Evolutionary conservation across 176 grass and related monocot genomes (phyloP), one percentile per base, ranked within the genome.

Genomic region (Alloteropsis semialata): DNA sequence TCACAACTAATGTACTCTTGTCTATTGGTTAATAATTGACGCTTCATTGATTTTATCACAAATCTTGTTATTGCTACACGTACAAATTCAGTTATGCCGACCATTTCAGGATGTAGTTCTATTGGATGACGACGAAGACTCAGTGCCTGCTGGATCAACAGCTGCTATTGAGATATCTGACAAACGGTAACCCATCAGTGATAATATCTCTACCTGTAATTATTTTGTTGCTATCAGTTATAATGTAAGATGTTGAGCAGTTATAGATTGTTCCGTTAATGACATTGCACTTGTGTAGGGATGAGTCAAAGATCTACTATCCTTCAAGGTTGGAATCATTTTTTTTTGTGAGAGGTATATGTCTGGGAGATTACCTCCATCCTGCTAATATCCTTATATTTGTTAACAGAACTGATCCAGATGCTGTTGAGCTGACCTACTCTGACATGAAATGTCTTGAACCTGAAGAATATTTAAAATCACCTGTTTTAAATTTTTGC

Each of bases 401-500:
- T 89, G 44, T 57, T 29, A 50, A 72, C 80, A 92, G 87, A 53
- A 82, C 54, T 79, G 87, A 89, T 80, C 69, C 45, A 10, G 74
- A 79, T 65, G 75, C 53, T 71, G 79, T 89, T 50, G 75, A 33
- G 24, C 54, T 92, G 75, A 65, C 54, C 10, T 79, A 79, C 65
- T 76, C 83, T 75, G 87, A 92, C 33, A 76, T 89, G 30, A 75
- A 81, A 64, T 92, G 87, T 75, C 90, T 92, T 65, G 53, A 89
- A 75, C 83, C 83, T 10, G 69, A 75, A 86, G 46, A 32, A 75
- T 92, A 65, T 80, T 76, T 92, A 22, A 80, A 88, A 43, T 92
- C 90, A 72, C 83, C 87, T 70, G 76, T 89, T 43, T 84, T 92
- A 70, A 92, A 92, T 65, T 92, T 92, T 79, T 89, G 22, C 15